Percentiles rank a stretch among this genome's conserved stretches.
Evolutionary conservation across 179 eudicot genomes (phyloP).

Genomic region (Vitellaria paradoxa): DNA sequence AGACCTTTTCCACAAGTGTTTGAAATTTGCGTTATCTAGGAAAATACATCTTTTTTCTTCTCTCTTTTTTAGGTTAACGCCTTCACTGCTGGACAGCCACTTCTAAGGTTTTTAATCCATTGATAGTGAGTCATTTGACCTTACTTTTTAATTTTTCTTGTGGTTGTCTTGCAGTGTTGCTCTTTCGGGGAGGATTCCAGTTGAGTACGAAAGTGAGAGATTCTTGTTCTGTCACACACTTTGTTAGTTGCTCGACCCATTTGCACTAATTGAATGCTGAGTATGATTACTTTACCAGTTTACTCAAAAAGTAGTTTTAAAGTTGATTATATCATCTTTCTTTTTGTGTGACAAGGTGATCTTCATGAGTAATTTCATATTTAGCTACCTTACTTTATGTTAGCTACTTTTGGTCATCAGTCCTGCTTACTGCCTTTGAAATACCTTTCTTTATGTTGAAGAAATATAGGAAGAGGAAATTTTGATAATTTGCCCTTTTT

Average conservation of each 20-base stretch:
- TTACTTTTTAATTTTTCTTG: not conserved
- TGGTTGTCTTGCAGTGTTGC: slow-evolving; percentile 9
- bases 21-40: no score
- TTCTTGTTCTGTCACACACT: not conserved
- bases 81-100: not conserved
- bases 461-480: no score
- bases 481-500: no score
- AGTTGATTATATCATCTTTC: not conserved
- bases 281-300: not conserved
- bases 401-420: no score
- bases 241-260: not conserved
- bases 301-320: not conserved
- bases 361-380: no score
- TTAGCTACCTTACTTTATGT: no score
- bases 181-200: not conserved
- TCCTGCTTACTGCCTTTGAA: no score
- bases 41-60: no score
- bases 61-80: no score
- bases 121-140: not conserved
- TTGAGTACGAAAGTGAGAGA: not conserved
- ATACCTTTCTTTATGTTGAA: no score
- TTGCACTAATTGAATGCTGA: not conserved
- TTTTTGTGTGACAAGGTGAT: not conserved
- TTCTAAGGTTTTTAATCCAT: not conserved
- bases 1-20: no score